A percentile compares a stretch with the other conserved stretches of the same genome.
Conservation (phyloP, 768 basidiomycete genomes). For the Coprinopsis strossmayeri region DNA sequence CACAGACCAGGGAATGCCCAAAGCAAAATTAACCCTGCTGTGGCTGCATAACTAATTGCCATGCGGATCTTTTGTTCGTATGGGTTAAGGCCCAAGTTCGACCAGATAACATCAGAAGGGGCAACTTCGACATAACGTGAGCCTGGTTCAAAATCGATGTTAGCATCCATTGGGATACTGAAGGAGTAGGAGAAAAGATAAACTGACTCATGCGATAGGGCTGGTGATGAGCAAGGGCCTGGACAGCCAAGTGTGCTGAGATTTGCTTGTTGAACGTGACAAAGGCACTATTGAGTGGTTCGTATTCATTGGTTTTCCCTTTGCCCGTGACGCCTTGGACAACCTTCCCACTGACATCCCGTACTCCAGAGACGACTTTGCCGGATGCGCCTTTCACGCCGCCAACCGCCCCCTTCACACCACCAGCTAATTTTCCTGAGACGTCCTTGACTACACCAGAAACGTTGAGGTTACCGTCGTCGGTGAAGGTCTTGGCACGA, state of each 20-base stretch:
- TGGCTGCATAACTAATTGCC: conserved; percentile 65
- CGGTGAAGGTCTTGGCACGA: conserved; percentile 9
- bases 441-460: conserved; percentile 12
- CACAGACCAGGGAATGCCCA: conserved; percentile 82
- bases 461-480: conserved; percentile 12
- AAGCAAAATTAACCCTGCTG: conserved; percentile 73
- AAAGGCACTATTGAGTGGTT: conserved; percentile 68
- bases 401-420: conserved; percentile 16
- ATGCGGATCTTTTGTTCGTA: conserved; percentile 71
- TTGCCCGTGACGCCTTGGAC: conserved; percentile 16
- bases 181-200: neutral
- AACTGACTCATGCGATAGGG: conserved; percentile 71
- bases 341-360: conserved; percentile 16
- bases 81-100: conserved; percentile 82
- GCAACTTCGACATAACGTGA: conserved; percentile 74
- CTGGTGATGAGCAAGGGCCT: conserved; percentile 70
- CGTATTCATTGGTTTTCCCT: conserved; percentile 32
- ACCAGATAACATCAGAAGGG: conserved; percentile 89
- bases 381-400: conserved; percentile 7
- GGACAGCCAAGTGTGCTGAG: conserved; percentile 82
- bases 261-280: conserved; percentile 91
- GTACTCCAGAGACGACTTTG: conserved; percentile 9
- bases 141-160: conserved; percentile 22
- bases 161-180: conserved; percentile 4
- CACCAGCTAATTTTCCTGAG: conserved; percentile 2